Percentiles rank a stretch among this genome's conserved stretches.
phyloP scores from a whole-genome alignment of 441 rosid genomes.

The Gossypium lobatum region DNA sequence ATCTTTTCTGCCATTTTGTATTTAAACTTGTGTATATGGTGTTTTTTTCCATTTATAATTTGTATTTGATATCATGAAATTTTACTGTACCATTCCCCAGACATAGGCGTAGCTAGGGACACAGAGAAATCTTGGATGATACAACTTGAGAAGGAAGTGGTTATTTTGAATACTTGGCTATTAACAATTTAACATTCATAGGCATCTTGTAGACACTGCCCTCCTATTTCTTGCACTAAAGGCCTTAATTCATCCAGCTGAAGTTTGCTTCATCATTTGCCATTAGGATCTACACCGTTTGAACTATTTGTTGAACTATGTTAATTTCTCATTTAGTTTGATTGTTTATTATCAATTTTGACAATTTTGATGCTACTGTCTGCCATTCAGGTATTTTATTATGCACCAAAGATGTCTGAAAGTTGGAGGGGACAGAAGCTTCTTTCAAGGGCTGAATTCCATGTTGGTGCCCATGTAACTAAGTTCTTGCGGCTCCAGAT shows the following conservation, averaged over 20 bases:
- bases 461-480: slow-evolving; percentile 82
- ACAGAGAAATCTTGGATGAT: slow-evolving; percentile 6
- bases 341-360: neutral
- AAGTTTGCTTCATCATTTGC: slow-evolving; percentile 1
- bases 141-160: neutral
- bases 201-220: neutral
- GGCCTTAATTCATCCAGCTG: neutral
- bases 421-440: slow-evolving; percentile 99
- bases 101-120: neutral
- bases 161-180: neutral
- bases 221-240: neutral
- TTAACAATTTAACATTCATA: neutral
- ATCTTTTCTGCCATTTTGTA: slow-evolving; percentile 1
- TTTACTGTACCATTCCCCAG: neutral
- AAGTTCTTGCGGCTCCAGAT: slow-evolving; percentile 89
- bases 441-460: slow-evolving; percentile 94
- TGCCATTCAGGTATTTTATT: slow-evolving; percentile 71
- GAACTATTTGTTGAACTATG: neutral
- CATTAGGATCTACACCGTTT: neutral
- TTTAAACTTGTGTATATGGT: neutral
- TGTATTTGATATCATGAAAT: neutral
- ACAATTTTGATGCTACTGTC: slow-evolving; percentile 8
- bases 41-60: neutral
- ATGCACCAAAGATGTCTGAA: slow-evolving; percentile 93
- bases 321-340: neutral